phyloP scores from a whole-genome alignment of 2,329 filamentous ascomycete genomes.

The Stemphylium lycopersici region DNA sequence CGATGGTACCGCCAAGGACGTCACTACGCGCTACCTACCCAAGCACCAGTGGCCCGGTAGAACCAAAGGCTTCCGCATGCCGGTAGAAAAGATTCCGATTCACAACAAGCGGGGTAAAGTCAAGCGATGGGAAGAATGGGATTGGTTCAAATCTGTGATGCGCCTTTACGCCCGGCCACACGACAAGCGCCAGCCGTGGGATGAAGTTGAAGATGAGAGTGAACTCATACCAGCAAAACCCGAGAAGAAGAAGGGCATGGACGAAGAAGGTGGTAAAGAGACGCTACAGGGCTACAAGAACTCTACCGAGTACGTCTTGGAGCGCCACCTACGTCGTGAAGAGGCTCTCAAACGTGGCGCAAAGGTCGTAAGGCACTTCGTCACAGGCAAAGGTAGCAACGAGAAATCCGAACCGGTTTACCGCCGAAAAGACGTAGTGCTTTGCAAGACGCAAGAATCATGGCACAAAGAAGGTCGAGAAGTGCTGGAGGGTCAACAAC shows the following conservation, averaged over 20 bases:
- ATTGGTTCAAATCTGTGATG: slow-evolving; percentile 89
- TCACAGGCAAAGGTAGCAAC: slow-evolving; percentile 74
- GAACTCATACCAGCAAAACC: slow-evolving; percentile 76
- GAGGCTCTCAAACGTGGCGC: slow-evolving; percentile 79
- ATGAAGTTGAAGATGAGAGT: slow-evolving; percentile 78
- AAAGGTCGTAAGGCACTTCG: slow-evolving; percentile 75
- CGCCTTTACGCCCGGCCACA: slow-evolving; percentile 68
- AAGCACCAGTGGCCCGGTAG: slow-evolving; percentile 82
- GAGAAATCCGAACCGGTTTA: slow-evolving; percentile 81
- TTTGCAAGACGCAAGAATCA: slow-evolving; percentile 89
- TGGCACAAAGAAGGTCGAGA: slow-evolving; percentile 97
- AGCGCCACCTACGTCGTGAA: slow-evolving; percentile 86
- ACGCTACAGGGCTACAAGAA: slow-evolving; percentile 88
- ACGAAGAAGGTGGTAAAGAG: slow-evolving; percentile 71
- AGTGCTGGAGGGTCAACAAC: slow-evolving; percentile 70
- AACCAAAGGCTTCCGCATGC: slow-evolving; percentile 83
- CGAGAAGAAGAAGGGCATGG: slow-evolving; percentile 67
- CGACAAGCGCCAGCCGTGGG: slow-evolving; percentile 67
- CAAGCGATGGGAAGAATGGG: slow-evolving; percentile 74
- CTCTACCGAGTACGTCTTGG: slow-evolving; percentile 82
- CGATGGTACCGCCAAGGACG: slow-evolving; percentile 91
- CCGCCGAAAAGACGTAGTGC: slow-evolving; percentile 76
- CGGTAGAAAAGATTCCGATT: slow-evolving; percentile 78
- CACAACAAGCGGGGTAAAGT: slow-evolving; percentile 80
- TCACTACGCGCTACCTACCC: slow-evolving; percentile 89